A percentile compares a stretch with the other conserved stretches of the same genome.
Conservation (phyloP, 805 yeast species). For the Barnettozyma botsteinii region DNA sequence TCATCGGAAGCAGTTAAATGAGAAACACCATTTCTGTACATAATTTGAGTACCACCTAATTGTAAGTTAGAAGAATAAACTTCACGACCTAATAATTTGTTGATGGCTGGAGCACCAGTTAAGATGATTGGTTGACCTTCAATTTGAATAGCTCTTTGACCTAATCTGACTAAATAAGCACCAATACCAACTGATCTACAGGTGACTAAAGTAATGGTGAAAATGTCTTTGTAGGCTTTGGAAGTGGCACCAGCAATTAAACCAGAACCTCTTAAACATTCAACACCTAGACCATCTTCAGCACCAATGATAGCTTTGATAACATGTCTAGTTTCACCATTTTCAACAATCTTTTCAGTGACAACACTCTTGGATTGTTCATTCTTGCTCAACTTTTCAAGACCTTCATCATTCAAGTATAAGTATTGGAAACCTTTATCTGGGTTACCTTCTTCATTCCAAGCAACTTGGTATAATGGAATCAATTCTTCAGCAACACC, state of each 20-base stretch:
- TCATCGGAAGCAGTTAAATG: conserved; percentile 97
- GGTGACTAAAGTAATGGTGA: conserved; percentile 97
- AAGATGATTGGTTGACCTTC: conserved; percentile 98
- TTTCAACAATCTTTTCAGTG: conserved; percentile 76
- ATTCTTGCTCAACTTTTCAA: conserved; percentile 46
- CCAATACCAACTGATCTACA: conserved; percentile 99
- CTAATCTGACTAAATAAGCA: conserved; percentile 95
- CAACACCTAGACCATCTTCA: conserved; percentile 97
- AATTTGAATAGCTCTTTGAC: conserved; percentile 97
- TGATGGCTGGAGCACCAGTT: conserved; percentile 99
- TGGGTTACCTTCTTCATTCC: conserved; percentile 76
- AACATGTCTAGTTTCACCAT: conserved; percentile 76
- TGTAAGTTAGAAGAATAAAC: conserved; percentile 96
- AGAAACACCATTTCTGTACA: conserved; percentile 98
- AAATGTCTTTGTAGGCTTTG: conserved; percentile 94
- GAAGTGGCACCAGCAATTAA: conserved; percentile 98
- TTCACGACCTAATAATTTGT: conserved; percentile 93
- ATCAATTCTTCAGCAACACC: conserved; percentile 96
- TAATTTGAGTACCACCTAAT: conserved; percentile 98
- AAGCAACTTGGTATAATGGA: conserved; percentile 83
- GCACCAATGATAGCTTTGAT: conserved; percentile 86
- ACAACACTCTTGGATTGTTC: conserved; percentile 59
- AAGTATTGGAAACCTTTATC: conserved; percentile 86
- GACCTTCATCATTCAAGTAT: conserved; percentile 69
- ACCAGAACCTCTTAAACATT: conserved; percentile 97